Conservation (phyloP, 1,284 basidiomycete genomes). For the Bondarzewia mesenterica region DNA sequence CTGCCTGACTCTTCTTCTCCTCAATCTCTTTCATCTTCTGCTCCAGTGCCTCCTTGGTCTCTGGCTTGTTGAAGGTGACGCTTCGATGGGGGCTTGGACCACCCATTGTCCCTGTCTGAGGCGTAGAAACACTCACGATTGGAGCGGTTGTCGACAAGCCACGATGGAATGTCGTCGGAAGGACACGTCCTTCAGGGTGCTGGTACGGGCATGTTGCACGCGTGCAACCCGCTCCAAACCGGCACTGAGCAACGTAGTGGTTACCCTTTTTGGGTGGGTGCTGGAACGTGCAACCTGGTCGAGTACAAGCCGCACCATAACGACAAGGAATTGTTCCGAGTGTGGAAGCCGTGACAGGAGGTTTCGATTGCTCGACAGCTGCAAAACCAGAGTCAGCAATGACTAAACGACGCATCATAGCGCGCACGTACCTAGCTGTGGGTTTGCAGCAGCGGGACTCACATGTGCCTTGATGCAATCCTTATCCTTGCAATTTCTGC, state of each 20-base stretch:
- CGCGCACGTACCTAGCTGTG: conserved; percentile 42
- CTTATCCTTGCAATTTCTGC: conserved; percentile 80
- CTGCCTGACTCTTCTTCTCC: conserved; percentile 25
- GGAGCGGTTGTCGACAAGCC: conserved; percentile 55
- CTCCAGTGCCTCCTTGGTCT: conserved; percentile 22
- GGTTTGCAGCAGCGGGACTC: conserved; percentile 71
- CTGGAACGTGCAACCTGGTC: conserved; percentile 59
- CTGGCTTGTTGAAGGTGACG: conserved; percentile 52
- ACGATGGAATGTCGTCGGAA: conserved; percentile 70
- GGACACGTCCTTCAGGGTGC: conserved; percentile 72
- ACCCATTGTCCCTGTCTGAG: conserved; percentile 58
- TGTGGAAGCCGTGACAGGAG: conserved; percentile 15
- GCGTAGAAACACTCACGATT: conserved; percentile 47
- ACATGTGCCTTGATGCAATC: conserved; percentile 88
- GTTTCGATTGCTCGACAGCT: conserved; percentile 31
- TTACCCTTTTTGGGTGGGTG: conserved; percentile 33
- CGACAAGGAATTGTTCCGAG: conserved; percentile 48
- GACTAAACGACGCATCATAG: too few relatives aligned
- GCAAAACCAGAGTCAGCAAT: conserved; percentile 4
- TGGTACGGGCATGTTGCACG: conserved; percentile 68
- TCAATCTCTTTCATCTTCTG: conserved; percentile 24
- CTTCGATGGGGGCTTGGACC: conserved; percentile 54
- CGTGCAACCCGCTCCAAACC: conserved; percentile 73
- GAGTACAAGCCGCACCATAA: conserved; percentile 68
- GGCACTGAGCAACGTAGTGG: conserved; percentile 46